Evolutionary conservation across 768 basidiomycete species (phyloP), one percentile per base, ranked within the genome.

Genomic region (Suillus subluteus): DNA sequence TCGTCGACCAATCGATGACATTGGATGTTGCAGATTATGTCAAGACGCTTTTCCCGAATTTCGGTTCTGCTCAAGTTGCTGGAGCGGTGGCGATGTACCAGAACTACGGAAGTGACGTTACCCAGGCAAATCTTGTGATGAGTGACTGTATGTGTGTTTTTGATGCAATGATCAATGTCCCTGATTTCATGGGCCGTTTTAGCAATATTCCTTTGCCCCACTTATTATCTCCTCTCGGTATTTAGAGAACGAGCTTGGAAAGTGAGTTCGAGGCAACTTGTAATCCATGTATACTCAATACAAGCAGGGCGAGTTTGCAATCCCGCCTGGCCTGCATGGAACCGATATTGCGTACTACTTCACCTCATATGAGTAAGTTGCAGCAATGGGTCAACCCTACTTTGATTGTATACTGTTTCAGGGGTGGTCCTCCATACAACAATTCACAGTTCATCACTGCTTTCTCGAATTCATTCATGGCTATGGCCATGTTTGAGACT

Each of bases 331-430:
- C 6, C 26, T 54, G n/a, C 76, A 77, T 61, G 81, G 74, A 40
- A 44, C 72, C 2, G 83, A 84, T 58, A 55, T 76, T 2, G 44
- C 65, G 1, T 84, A 81, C 67, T 84, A 84, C 64, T 85, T 83
- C 66, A 69, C 79, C 3, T 75, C 70, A 9, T 3, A 21, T 21
- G 8, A 4, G 82, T 83, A 68, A 63, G 79, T 44, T 50, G 41
- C 11, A 38, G 30, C 6, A 30, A 62, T 9, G 8, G 18, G 3
- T 13, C 62, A 30, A 41, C 23, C n/a, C 4, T 30, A 11, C 15
- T 30, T n/a, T 23, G 43, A 18, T n/a, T 52, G 46, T 15, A 15
- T 7, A 16, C 44, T 9, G 4, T 21, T 46, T 46, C 21, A 46
- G 44, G 44, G 15, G 15, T 43, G 41, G 41, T 18, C 44, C 21